Conservation (phyloP, 768 basidiomycete species). For the Boletus insuetus region DNA sequence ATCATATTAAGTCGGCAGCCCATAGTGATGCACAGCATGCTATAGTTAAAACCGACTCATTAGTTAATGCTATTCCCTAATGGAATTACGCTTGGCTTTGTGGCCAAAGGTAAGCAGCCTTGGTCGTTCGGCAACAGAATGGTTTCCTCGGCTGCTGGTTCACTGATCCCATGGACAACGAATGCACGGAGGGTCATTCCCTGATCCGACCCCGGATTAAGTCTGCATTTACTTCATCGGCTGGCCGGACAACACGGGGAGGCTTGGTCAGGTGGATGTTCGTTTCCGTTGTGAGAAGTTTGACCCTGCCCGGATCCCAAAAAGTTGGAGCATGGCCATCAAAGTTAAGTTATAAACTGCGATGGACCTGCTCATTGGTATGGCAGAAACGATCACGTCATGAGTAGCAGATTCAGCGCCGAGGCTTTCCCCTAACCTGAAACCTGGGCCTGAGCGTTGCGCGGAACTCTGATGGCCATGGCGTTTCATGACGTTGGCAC, state of each 20-base stretch:
- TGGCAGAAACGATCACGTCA: slow-evolving; percentile 4
- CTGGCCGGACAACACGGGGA: slow-evolving; percentile 1
- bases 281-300: slow-evolving; percentile 1
- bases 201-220: slow-evolving; percentile 1
- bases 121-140: no score
- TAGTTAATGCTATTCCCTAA: no score
- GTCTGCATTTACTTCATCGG: slow-evolving; percentile 12
- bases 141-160: no score
- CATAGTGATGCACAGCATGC: no score
- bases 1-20: no score
- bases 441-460: not conserved
- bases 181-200: not conserved
- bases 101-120: no score
- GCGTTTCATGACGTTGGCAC: slow-evolving; percentile 6
- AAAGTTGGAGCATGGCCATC: slow-evolving; percentile 1
- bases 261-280: slow-evolving; percentile 9
- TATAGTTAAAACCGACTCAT: no score
- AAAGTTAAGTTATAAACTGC: not conserved
- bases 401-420: not conserved
- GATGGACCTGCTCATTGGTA: not conserved
- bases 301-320: slow-evolving; percentile 1
- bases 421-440: not conserved
- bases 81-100: no score
- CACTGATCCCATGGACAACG: not conserved
- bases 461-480: not conserved